These are phyloP conservation scores for Dissophora ornata DNA, from an alignment of 192 early-diverging fungal species.

Conservation along the genomic window DNA sequence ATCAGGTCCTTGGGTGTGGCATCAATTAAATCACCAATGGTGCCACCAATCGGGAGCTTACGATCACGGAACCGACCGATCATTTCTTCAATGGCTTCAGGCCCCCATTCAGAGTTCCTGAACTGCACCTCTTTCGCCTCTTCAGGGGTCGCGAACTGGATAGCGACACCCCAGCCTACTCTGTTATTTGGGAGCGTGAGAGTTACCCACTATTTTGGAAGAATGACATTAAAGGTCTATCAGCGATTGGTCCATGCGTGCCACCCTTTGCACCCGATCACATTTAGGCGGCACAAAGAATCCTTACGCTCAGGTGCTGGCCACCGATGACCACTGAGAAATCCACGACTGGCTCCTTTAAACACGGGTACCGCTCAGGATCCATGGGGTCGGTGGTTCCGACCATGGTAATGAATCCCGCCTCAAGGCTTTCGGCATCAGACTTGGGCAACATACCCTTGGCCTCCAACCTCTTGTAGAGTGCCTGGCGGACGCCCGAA, in stretches of 20 bases:
- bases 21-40: not conserved
- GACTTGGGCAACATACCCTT: not conserved
- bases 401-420: not conserved
- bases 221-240: too few relatives aligned
- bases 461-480: slow-evolving; percentile 8
- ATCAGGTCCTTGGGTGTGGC: not conserved
- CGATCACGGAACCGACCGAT: too few relatives aligned
- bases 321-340: not conserved
- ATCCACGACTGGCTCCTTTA: not conserved
- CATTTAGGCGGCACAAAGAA: too few relatives aligned
- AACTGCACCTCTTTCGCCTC: not conserved
- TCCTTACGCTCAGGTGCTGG: too few relatives aligned
- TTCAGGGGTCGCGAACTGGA: not conserved
- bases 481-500: not conserved
- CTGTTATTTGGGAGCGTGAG: not conserved
- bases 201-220: not conserved
- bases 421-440: not conserved
- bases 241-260: too few relatives aligned
- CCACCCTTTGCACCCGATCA: too few relatives aligned
- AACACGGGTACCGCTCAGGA: not conserved
- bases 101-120: not conserved
- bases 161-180: not conserved
- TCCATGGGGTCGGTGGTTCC: not conserved
- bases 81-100: not conserved
- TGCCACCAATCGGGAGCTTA: not conserved